phyloP scores from a whole-genome alignment of 768 basidiomycete genomes.

The Russula sp. region DNA sequence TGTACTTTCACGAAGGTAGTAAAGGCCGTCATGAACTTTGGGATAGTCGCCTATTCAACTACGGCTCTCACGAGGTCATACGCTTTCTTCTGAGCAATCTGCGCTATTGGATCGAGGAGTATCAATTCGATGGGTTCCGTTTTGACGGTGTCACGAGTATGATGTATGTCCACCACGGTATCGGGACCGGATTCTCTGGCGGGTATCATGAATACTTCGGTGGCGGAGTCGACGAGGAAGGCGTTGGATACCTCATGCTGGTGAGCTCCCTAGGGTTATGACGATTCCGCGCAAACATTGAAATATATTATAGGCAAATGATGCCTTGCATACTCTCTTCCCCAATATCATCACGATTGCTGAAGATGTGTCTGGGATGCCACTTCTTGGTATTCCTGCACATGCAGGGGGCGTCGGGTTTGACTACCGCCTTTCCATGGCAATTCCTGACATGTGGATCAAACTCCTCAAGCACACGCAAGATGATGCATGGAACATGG shows the following conservation, averaged over 20 bases:
- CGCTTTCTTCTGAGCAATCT: constrained; percentile 94
- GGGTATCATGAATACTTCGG: constrained; percentile 99
- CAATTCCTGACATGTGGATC: constrained; percentile 99
- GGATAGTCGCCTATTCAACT: constrained; percentile 98
- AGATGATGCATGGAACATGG: constrained; percentile 88
- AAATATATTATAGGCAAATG: constrained; percentile 71
- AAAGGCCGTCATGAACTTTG: constrained; percentile 94
- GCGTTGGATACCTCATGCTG: constrained; percentile 94
- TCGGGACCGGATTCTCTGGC: constrained; percentile 95
- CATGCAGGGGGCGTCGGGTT: constrained; percentile 88
- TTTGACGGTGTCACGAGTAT: constrained; percentile 99
- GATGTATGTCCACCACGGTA: constrained; percentile 99
- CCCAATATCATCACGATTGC: constrained; percentile 87
- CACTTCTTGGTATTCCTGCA: constrained; percentile 80
- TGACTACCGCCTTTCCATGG: constrained; percentile 98
- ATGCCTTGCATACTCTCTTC: constrained; percentile 78
- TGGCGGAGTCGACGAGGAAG: constrained; percentile 76
- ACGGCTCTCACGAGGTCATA: constrained; percentile 89
- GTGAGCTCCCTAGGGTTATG: constrained; percentile 47
- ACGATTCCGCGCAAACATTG: not conserved
- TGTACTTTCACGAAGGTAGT: constrained; percentile 92
- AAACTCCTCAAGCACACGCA: constrained; percentile 90
- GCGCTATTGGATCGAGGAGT: constrained; percentile 93
- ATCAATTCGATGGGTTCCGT: constrained; percentile 94
- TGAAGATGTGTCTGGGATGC: constrained; percentile 99